Evolutionary conservation across 768 basidiomycete genomes (phyloP).

Genomic region (Hemileccinum rubropunctum): DNA sequence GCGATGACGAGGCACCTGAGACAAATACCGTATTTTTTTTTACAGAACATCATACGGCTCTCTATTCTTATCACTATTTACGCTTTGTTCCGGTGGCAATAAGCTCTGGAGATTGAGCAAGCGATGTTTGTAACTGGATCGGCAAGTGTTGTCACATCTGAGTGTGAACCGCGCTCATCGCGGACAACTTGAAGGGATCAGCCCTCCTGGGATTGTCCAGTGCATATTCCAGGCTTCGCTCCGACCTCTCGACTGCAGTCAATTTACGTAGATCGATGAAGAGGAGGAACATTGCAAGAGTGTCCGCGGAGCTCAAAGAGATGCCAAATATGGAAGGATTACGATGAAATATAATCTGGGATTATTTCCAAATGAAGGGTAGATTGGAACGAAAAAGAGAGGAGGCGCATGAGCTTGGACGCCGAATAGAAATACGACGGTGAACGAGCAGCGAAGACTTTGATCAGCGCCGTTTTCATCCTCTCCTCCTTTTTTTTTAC

Average conservation of each 20-base stretch:
- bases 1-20: background rate
- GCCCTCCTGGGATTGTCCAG: too few species aligned
- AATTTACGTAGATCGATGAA: too few species aligned
- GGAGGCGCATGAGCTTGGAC: constrained; percentile 13
- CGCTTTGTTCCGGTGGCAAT: constrained; percentile 19
- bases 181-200: too few species aligned
- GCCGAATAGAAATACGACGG: constrained; percentile 35
- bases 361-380: constrained; percentile 2
- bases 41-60: background rate
- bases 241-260: too few species aligned
- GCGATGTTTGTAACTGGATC: constrained; percentile 1
- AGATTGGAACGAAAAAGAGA: constrained; percentile 18
- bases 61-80: background rate
- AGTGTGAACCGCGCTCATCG: too few species aligned
- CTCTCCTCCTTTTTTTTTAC: constrained; percentile 45
- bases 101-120: constrained; percentile 14
- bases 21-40: too few species aligned
- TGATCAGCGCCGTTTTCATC: constrained; percentile 35
- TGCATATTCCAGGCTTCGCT: too few species aligned
- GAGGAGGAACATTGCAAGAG: too few species aligned
- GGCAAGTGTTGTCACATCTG: too few species aligned
- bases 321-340: background rate
- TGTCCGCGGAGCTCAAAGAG: background rate
- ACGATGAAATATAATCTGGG: constrained; percentile 2
- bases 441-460: constrained; percentile 28